These are phyloP conservation scores for Thielaviopsis euricoi DNA, from an alignment of 2,329 filamentous ascomycete species.

Conservation along the genomic window DNA sequence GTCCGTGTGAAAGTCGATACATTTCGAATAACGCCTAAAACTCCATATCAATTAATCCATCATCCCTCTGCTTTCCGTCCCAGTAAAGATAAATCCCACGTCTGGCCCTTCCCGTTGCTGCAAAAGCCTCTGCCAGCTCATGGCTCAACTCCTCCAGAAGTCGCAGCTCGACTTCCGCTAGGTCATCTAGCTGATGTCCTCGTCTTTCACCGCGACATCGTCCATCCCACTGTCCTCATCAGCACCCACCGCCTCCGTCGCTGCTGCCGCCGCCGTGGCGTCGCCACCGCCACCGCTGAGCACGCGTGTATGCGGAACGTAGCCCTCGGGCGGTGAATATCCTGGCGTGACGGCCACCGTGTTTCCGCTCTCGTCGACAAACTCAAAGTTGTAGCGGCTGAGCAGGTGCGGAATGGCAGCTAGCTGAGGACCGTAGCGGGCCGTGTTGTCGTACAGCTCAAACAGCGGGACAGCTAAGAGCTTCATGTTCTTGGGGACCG, in stretches of 20 bases:
- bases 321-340: slow-evolving; percentile 33
- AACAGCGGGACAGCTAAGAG: slow-evolving; percentile 91
- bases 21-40: neutral
- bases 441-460: slow-evolving; percentile 95
- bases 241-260: slow-evolving; percentile 26
- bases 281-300: slow-evolving; percentile 43
- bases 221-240: slow-evolving; percentile 23
- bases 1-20: neutral
- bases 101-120: neutral
- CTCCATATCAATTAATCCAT: neutral
- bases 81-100: no score
- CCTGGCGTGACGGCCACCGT: slow-evolving; percentile 76
- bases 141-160: no score
- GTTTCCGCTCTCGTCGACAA: slow-evolving; percentile 82
- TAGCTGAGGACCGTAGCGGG: slow-evolving; percentile 84
- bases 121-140: neutral
- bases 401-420: slow-evolving; percentile 91
- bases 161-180: no score
- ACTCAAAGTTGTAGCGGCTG: slow-evolving; percentile 93
- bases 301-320: slow-evolving; percentile 47
- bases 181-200: neutral
- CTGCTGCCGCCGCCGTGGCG: slow-evolving; percentile 33
- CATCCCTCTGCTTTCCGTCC: no score
- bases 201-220: slow-evolving; percentile 11
- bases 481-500: slow-evolving; percentile 99